These are phyloP conservation scores for Claviceps digitariae DNA, from an alignment of 2,329 filamentous ascomycete genomes.

Conservation along the genomic window DNA sequence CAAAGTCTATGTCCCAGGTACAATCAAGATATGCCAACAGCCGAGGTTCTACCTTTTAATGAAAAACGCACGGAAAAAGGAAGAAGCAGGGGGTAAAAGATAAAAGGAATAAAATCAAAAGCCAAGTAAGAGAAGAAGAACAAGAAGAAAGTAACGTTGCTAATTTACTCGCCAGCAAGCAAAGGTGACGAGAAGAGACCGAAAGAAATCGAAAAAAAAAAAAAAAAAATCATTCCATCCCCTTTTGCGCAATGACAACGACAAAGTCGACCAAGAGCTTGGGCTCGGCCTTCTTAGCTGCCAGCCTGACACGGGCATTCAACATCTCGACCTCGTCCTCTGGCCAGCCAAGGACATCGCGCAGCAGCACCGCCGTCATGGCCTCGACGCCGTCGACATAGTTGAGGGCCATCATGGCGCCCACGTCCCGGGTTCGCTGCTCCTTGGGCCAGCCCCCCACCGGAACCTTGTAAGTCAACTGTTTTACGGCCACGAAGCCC, in stretches of 20 bases:
- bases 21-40: not conserved
- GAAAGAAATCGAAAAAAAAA: not conserved
- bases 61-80: not conserved
- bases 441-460: conserved; percentile 26
- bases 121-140: not conserved
- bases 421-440: conserved; percentile 25
- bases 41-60: not conserved
- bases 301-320: conserved; percentile 12
- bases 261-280: conserved; percentile 19
- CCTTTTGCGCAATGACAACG: conserved; percentile 18
- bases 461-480: conserved; percentile 20
- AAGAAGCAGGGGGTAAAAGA: too few relatives aligned
- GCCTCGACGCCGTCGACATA: conserved; percentile 24
- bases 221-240: not conserved
- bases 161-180: not conserved
- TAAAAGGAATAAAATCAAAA: too few relatives aligned
- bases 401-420: conserved; percentile 24
- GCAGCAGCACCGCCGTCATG: conserved; percentile 23
- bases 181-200: not conserved
- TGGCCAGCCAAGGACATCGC: conserved; percentile 24
- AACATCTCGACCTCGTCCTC: conserved; percentile 30
- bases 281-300: conserved; percentile 12
- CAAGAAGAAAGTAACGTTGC: not conserved
- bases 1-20: not conserved
- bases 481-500: conserved; percentile 23